These are phyloP conservation scores for Citrullus amarus DNA, from an alignment of 306 rosid species.

Conservation along the genomic window DNA sequence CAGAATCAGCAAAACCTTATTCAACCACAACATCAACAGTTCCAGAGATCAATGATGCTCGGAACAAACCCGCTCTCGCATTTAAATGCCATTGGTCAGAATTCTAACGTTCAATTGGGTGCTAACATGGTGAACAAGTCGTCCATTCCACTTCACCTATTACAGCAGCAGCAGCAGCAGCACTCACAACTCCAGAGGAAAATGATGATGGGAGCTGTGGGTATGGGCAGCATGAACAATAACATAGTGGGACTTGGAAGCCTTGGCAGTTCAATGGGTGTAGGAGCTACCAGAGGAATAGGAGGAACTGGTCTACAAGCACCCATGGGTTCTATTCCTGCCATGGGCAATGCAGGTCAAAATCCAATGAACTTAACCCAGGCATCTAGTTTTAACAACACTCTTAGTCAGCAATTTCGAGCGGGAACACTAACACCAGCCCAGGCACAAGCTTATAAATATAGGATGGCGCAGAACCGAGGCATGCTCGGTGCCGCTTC, in stretches of 20 bases:
- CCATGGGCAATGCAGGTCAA: conserved; percentile 73
- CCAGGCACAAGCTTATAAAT: conserved; percentile 22
- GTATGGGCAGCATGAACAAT: conserved; percentile 48
- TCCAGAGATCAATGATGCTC: conserved; percentile 72
- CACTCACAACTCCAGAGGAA: conserved; percentile 70
- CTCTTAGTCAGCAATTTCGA: conserved; percentile 50
- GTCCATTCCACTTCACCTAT: conserved; percentile 40
- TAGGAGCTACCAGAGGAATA: conserved; percentile 68
- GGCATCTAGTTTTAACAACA: conserved; percentile 39
- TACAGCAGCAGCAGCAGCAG: conserved; percentile 35
- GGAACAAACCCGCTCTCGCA: conserved; percentile 56
- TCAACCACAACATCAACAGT: conserved; percentile 68
- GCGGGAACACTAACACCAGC: conserved; percentile 24
- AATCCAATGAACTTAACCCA: conserved; percentile 52
- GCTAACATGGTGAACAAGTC: conserved; percentile 53
- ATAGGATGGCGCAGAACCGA: conserved; percentile 36
- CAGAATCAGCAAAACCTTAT: conserved; percentile 57
- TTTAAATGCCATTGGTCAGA: conserved; percentile 55
- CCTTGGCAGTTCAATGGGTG: conserved; percentile 53
- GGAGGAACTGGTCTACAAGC: conserved; percentile 78
- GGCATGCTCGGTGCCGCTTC: conserved; percentile 39
- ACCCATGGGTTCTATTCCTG: conserved; percentile 64
- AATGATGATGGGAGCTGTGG: conserved; percentile 76
- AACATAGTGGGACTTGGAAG: conserved; percentile 67
- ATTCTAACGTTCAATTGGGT: conserved; percentile 53